Percentiles rank a stretch among this genome's conserved stretches.
Conservation (phyloP, 2,329 filamentous ascomycete genomes). For the Arthrobotrys entomopaga region DNA sequence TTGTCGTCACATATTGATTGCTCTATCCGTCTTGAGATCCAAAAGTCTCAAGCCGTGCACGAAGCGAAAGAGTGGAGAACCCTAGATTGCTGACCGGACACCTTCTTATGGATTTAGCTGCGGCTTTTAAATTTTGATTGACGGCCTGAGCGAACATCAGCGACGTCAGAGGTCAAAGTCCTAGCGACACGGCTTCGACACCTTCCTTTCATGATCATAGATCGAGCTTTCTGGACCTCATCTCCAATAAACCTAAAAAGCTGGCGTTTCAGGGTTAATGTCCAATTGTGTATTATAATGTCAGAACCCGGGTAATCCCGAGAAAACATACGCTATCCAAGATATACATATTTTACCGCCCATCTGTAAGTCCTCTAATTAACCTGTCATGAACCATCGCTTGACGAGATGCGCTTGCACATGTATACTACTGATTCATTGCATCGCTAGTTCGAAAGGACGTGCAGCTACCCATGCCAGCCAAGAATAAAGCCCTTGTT, state of each 20-base stretch:
- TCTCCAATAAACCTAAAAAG: conserved; percentile 1
- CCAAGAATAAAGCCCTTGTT: conserved; percentile 25
- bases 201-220: neutral
- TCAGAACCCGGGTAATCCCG: conserved; percentile 43
- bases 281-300: conserved; percentile 24
- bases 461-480: conserved; percentile 8
- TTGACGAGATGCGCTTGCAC: conserved; percentile 28
- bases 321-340: conserved; percentile 7
- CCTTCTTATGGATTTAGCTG: conserved; percentile 26
- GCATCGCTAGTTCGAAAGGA: no score
- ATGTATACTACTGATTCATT: conserved; percentile 17
- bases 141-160: conserved; percentile 22
- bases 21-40: neutral
- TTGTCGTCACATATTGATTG: neutral
- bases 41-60: conserved; percentile 42
- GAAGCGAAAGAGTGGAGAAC: conserved; percentile 38
- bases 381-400: neutral
- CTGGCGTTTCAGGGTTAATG: conserved; percentile 34
- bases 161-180: conserved; percentile 19
- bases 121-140: neutral
- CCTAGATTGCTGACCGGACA: conserved; percentile 27
- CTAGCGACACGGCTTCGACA: neutral
- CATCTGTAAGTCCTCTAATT: neutral
- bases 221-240: neutral
- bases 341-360: conserved; percentile 1